Conservation (phyloP, 169 alveolate genomes). For the Theileria parva region DNA sequence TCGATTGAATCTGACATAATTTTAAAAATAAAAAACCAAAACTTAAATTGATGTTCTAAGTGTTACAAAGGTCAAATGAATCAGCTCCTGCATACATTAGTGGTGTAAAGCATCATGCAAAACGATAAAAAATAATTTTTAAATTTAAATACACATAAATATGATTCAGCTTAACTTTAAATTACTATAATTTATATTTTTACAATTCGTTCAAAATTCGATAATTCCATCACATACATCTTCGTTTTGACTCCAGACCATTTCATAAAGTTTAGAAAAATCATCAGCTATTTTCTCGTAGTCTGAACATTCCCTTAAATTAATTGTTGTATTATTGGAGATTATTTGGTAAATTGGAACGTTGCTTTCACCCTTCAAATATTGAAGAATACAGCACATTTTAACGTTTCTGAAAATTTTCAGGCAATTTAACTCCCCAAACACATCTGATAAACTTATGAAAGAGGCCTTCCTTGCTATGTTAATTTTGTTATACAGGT, state of each 20-base stretch:
- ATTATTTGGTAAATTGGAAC: neutral
- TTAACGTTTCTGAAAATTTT: conserved; percentile 2
- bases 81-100: neutral
- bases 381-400: conserved; percentile 16
- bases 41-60: conserved; percentile 14
- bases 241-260: neutral
- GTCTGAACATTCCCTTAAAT: conserved; percentile 11
- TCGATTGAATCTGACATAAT: conserved; percentile 7
- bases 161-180: neutral
- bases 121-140: neutral
- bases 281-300: neutral
- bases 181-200: conserved; percentile 1
- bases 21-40: conserved; percentile 6
- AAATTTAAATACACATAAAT: conserved; percentile 2
- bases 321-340: neutral
- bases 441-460: conserved; percentile 31
- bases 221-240: conserved; percentile 6
- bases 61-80: conserved; percentile 4
- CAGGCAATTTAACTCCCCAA: conserved; percentile 23
- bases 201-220: neutral
- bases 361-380: neutral
- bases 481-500: neutral
- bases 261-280: neutral
- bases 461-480: conserved; percentile 9
- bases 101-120: conserved; percentile 5